Percentiles rank a stretch among this genome's conserved stretches.
phyloP scores from a whole-genome alignment of 202 grass and related monocot genomes.

The Sporobolus alterniflorus region DNA sequence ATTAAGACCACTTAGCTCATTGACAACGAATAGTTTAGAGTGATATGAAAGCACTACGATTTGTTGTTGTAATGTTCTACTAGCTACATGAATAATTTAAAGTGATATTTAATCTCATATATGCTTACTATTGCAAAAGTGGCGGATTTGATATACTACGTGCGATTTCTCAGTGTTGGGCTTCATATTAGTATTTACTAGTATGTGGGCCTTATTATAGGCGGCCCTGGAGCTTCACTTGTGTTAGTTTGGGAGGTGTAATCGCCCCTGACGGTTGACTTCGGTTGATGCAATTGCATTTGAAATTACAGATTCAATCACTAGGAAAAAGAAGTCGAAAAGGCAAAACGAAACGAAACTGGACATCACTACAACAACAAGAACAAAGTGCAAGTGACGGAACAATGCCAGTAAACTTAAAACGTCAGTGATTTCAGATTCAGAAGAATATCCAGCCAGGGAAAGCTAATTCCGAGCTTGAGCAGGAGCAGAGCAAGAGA shows the following conservation, averaged over 20 bases:
- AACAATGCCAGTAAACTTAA: not conserved
- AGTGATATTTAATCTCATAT: too few relatives aligned
- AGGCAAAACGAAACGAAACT: too few relatives aligned
- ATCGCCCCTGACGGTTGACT: too few relatives aligned
- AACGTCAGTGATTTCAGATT: not conserved
- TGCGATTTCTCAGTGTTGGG: not conserved
- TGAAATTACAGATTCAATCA: too few relatives aligned
- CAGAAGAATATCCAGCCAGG: conserved; percentile 6
- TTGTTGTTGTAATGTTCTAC: too few relatives aligned
- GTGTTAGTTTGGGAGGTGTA: not conserved
- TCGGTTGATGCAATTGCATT: too few relatives aligned
- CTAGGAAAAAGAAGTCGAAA: too few relatives aligned
- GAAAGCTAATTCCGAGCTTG: conserved; percentile 1
- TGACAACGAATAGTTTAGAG: too few relatives aligned
- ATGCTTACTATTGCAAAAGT: not conserved
- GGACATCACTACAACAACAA: not conserved
- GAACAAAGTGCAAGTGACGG: not conserved
- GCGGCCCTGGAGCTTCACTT: not conserved
- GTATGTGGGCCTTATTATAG: not conserved
- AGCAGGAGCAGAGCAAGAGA: not conserved
- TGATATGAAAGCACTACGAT: too few relatives aligned
- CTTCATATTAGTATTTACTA: too few relatives aligned
- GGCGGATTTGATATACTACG: not conserved
- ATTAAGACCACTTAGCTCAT: too few relatives aligned
- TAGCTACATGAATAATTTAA: too few relatives aligned